A percentile compares a stretch with the other conserved stretches of the same genome.
These are phyloP conservation scores for Globomyces sp. DNA, from an alignment of 371 early-diverging fungal genomes.

Conservation along the genomic window DNA sequence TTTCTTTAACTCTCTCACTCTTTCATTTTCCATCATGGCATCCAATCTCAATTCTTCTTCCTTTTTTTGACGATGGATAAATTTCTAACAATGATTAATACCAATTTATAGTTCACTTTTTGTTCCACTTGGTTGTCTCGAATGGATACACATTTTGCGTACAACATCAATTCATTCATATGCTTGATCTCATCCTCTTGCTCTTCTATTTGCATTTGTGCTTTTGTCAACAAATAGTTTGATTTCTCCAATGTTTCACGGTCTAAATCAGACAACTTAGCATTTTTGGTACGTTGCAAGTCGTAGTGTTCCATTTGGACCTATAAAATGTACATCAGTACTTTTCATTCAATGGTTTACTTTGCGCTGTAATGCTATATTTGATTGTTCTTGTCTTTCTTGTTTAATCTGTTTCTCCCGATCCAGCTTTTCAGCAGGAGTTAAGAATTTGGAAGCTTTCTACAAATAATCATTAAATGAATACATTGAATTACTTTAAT, in stretches of 20 bases:
- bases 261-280: conserved; percentile 46
- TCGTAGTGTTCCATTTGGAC: conserved; percentile 52
- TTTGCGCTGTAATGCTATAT: conserved; percentile 24
- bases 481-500: conserved; percentile 31
- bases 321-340: conserved; percentile 23
- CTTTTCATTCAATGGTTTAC: conserved; percentile 40
- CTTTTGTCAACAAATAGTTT: conserved; percentile 52
- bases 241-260: conserved; percentile 49
- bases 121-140: conserved; percentile 56
- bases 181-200: conserved; percentile 62
- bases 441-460: conserved; percentile 12
- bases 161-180: conserved; percentile 59
- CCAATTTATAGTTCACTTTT: conserved; percentile 31
- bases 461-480: background rate
- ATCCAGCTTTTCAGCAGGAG: conserved; percentile 24
- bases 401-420: conserved; percentile 26
- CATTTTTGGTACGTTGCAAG: conserved; percentile 39
- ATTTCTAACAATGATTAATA: conserved; percentile 32
- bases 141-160: conserved; percentile 61
- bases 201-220: conserved; percentile 55
- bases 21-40: conserved; percentile 53
- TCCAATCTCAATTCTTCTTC: conserved; percentile 51
- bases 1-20: conserved; percentile 47
- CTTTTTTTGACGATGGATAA: conserved; percentile 42
- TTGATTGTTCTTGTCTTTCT: conserved; percentile 32